Base-by-base conservation (phyloP, 805 yeast species). In the Kodamaea hsintzibuensis region DNA sequence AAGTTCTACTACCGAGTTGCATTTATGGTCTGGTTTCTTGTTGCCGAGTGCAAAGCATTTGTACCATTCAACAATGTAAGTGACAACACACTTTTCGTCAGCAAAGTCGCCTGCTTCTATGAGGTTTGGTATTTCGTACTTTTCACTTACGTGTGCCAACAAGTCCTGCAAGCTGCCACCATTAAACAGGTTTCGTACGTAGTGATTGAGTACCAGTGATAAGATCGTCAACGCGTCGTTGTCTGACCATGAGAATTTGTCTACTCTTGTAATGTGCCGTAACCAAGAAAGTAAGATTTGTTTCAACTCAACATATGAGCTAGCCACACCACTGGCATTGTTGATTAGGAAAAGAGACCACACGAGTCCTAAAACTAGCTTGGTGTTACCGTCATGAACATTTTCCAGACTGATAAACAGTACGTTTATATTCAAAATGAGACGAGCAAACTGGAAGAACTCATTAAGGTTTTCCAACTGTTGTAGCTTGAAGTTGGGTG, bases 11-110 rank as follows among this genome's bases (percentile, higher is more conserved):
- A 53, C 43, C 12, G 42, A 52, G 43, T 57, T 53, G 47, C 43
- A 55, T n/a, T 40, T 17, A 17, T 17, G 13, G 40, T 47, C 44
- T 3, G 19, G 25, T 3, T 48, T 37, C 14, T 18, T 27, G 14
- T 22, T 12, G 13, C 38, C 51, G 10, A 37, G 19, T 13, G 47
- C 75, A 55, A 74, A 71, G 22, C 55, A 57, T 52, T 81, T 82
- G 66, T 76, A 84, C 84, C 86, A 81, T 60, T 84, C 81, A 12
- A 85, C 77, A 9, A 84, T 66, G 61, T 82, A 85, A 14, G 85
- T 78, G 58, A 85, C 74, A 13, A 85, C 72, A 42, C 85, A 77
- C 57, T 82, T 78, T 57, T 85, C 90, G 57, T 85, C 89, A 0
- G 87, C 87, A 18, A 73, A 69, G 65, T 83, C 88, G 37, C 82